phyloP scores from a whole-genome alignment of 2,329 filamentous ascomycete genomes.

The Remersonia thermophila region DNA sequence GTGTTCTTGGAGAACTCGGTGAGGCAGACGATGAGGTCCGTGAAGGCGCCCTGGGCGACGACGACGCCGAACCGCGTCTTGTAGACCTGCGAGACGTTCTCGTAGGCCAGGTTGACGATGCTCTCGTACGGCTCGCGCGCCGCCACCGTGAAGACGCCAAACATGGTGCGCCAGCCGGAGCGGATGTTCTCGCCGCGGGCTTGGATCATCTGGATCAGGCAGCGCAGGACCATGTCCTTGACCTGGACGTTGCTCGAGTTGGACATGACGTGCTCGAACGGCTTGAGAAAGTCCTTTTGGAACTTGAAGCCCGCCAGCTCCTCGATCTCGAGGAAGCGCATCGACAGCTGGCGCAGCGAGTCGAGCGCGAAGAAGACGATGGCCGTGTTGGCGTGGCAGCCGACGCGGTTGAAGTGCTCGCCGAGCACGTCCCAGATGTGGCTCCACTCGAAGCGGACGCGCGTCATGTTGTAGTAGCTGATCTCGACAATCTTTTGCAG shows the following conservation, averaged over 20 bases:
- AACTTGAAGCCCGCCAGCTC: slow-evolving; percentile 98
- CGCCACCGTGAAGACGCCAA: slow-evolving; percentile 94
- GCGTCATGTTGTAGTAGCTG: slow-evolving; percentile 98
- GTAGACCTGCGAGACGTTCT: slow-evolving; percentile 93
- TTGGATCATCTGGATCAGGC: slow-evolving; percentile 98
- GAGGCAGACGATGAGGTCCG: slow-evolving; percentile 87
- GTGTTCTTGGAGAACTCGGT: slow-evolving; percentile 99
- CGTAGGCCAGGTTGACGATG: slow-evolving; percentile 93
- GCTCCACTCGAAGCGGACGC: slow-evolving; percentile 96
- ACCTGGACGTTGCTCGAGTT: slow-evolving; percentile 86
- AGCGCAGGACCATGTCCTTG: slow-evolving; percentile 94
- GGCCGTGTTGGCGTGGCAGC: slow-evolving; percentile 89
- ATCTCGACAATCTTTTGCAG: slow-evolving; percentile 97
- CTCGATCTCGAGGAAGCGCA: slow-evolving; percentile 98
- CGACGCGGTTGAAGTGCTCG: slow-evolving; percentile 95
- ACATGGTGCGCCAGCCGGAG: slow-evolving; percentile 98
- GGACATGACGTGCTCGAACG: slow-evolving; percentile 93
- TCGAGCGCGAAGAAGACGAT: slow-evolving; percentile 97
- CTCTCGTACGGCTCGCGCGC: slow-evolving; percentile 86
- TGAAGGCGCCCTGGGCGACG: slow-evolving; percentile 91
- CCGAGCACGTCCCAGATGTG: slow-evolving; percentile 97
- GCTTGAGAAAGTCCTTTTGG: slow-evolving; percentile 97
- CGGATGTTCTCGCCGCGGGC: slow-evolving; percentile 92
- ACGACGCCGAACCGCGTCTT: slow-evolving; percentile 91
- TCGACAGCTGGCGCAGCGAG: slow-evolving; percentile 85